These are phyloP conservation scores for Rhizodiscina lignyota DNA, from an alignment of 495 filamentous ascomycete genomes.

Conservation along the genomic window DNA sequence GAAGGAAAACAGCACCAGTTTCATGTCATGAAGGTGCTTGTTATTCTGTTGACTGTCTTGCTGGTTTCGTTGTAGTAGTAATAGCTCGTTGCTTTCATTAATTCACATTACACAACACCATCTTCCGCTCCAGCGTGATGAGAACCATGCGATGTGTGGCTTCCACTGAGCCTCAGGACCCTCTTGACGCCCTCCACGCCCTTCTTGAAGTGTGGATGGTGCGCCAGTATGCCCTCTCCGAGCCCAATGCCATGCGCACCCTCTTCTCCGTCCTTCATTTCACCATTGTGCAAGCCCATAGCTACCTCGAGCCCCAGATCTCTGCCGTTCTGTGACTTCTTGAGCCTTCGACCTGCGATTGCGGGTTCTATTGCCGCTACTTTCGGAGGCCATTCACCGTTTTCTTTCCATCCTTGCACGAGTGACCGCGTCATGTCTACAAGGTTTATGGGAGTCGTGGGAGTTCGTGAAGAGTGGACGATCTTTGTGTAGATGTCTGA, in stretches of 20 bases:
- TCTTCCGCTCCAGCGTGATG: too few relatives aligned
- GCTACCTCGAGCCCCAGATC: too few relatives aligned
- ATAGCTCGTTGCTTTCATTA: too few relatives aligned
- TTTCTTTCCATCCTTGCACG: slow-evolving; percentile 83
- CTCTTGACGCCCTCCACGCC: slow-evolving; percentile 15
- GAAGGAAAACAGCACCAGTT: too few relatives aligned
- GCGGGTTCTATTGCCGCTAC: slow-evolving; percentile 12
- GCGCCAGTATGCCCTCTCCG: slow-evolving; percentile 3
- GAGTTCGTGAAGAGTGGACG: slow-evolving; percentile 56
- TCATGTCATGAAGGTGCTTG: too few relatives aligned
- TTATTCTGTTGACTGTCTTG: too few relatives aligned
- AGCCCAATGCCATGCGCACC: slow-evolving; percentile 1
- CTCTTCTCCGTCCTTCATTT: slow-evolving; percentile 4
- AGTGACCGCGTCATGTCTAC: slow-evolving; percentile 61
- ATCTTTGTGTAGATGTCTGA: slow-evolving; percentile 78
- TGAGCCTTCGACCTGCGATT: slow-evolving; percentile 12
- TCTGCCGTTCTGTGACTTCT: slow-evolving; percentile 1
- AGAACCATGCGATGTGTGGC: too few relatives aligned
- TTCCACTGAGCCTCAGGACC: slow-evolving; percentile 15
- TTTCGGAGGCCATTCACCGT: slow-evolving; percentile 87
- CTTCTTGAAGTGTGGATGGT: slow-evolving; percentile 15
- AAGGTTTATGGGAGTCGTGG: slow-evolving; percentile 76
- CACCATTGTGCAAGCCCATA: too few relatives aligned
- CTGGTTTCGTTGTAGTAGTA: too few relatives aligned
- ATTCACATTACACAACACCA: too few relatives aligned